phyloP scores from a whole-genome alignment of 306 rosid genomes.

The Senna tora region DNA sequence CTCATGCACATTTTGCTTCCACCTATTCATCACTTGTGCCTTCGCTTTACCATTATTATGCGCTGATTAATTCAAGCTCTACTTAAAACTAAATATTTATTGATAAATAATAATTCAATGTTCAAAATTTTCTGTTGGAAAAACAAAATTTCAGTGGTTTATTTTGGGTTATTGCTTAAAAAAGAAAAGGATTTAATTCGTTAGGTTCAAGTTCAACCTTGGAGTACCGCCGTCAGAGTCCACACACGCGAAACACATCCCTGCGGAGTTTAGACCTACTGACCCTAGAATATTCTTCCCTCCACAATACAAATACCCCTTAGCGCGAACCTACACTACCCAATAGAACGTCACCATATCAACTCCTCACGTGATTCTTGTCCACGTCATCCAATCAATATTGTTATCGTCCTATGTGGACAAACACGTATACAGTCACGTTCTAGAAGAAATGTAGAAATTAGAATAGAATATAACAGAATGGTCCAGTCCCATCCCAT shows the following conservation, averaged over 20 bases:
- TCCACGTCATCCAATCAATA: conserved; percentile 23
- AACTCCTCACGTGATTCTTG: conserved; percentile 24
- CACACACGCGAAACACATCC: background rate
- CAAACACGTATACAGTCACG: conserved; percentile 13
- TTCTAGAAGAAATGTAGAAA: conserved; percentile 43
- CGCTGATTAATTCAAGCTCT: background rate
- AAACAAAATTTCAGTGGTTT: too few species aligned
- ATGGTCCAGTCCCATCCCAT: background rate
- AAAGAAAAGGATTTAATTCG: too few species aligned
- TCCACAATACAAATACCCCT: conserved; percentile 34
- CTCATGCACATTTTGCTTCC: conserved; percentile 34
- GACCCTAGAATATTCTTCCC: conserved; percentile 44
- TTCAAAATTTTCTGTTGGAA: too few species aligned
- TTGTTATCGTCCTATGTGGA: conserved; percentile 49
- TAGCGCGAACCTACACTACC: conserved; percentile 2
- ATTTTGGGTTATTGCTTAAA: too few species aligned
- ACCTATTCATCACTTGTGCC: conserved; percentile 11
- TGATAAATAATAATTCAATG: too few species aligned
- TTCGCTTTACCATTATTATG: conserved; percentile 14
- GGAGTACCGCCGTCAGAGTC: background rate
- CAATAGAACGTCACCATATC: conserved; percentile 32
- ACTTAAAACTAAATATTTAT: background rate
- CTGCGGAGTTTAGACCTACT: too few species aligned
- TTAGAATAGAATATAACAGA: background rate
- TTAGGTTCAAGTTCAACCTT: background rate